Percentiles rank a stretch among this genome's conserved stretches.
Conservation (phyloP, 441 rosid species). For the Caryocar brasiliense region DNA sequence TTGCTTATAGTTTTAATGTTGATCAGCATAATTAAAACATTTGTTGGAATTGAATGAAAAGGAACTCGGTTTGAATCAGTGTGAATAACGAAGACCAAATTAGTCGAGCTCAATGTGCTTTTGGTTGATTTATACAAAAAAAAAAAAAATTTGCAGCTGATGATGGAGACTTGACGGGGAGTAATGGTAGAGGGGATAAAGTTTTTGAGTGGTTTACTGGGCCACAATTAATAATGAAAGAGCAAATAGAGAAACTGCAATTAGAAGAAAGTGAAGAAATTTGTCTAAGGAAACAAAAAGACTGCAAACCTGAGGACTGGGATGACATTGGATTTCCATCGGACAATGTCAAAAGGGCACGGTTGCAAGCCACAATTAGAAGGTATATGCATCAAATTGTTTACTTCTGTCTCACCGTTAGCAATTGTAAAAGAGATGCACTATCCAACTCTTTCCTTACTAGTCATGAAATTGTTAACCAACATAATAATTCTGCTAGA, state of each 20-base stretch:
- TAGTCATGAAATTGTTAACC: too few relatives aligned
- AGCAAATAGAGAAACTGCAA: constrained; percentile 54
- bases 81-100: too few relatives aligned
- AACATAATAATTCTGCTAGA: too few relatives aligned
- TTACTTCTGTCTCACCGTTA: too few relatives aligned
- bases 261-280: constrained; percentile 50
- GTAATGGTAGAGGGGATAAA: constrained; percentile 51
- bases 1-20: too few relatives aligned
- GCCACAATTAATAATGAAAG: constrained; percentile 67
- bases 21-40: too few relatives aligned
- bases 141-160: constrained; percentile 57
- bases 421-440: too few relatives aligned
- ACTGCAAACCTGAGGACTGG: constrained; percentile 63
- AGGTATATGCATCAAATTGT: constrained; percentile 26
- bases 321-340: constrained; percentile 49
- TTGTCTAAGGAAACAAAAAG: constrained; percentile 42
- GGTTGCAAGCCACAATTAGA: constrained; percentile 70
- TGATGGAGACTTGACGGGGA: constrained; percentile 49
- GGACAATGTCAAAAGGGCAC: constrained; percentile 60
- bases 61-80: too few relatives aligned
- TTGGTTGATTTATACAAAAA: too few relatives aligned
- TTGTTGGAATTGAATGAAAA: too few relatives aligned
- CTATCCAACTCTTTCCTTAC: too few relatives aligned
- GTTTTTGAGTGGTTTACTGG: constrained; percentile 58
- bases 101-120: too few relatives aligned